Percentiles rank a stretch among this genome's conserved stretches.
These are phyloP conservation scores for Lenwebbia sp. DNA, from an alignment of 345 rosid species.

Conservation along the genomic window DNA sequence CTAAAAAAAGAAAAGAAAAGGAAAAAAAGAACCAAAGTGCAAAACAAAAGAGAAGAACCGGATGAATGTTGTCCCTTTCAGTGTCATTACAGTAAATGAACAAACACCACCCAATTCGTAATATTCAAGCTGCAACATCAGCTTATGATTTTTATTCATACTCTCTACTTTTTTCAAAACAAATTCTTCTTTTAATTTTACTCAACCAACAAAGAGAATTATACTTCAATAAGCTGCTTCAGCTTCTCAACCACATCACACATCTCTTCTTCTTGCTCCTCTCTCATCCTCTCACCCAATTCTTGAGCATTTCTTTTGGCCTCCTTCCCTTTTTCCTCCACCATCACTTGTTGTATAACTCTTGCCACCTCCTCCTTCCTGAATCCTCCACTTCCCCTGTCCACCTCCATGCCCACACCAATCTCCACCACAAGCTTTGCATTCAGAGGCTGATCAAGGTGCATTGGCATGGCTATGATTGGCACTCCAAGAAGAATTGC, in stretches of 20 bases:
- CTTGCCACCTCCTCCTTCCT: conserved; percentile 7
- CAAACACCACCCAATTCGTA: not conserved
- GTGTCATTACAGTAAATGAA: not conserved
- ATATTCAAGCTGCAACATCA: not conserved
- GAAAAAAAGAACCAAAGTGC: not conserved
- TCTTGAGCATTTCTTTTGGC: conserved; percentile 1
- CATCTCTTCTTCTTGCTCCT: not conserved
- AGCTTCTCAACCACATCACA: not conserved
- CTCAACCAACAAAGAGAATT: not conserved
- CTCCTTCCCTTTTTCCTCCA: not conserved
- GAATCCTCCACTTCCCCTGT: not conserved
- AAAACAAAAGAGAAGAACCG: not conserved
- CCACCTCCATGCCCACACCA: conserved; percentile 2
- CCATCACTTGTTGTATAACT: conserved; percentile 6
- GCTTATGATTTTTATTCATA: not conserved
- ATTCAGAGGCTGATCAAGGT: conserved; percentile 17
- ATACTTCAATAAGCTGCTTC: not conserved
- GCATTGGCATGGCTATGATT: conserved; percentile 19
- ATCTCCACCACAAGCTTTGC: conserved; percentile 2
- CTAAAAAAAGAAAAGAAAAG: not conserved
- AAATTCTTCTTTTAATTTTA: not conserved
- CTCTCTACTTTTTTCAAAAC: not conserved
- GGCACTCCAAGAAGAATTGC: conserved; percentile 15
- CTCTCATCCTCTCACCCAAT: not conserved
- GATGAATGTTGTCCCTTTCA: not conserved